Conservation (phyloP, 192 early-diverging fungal species). For the Lunasporangiospora selenospora region DNA sequence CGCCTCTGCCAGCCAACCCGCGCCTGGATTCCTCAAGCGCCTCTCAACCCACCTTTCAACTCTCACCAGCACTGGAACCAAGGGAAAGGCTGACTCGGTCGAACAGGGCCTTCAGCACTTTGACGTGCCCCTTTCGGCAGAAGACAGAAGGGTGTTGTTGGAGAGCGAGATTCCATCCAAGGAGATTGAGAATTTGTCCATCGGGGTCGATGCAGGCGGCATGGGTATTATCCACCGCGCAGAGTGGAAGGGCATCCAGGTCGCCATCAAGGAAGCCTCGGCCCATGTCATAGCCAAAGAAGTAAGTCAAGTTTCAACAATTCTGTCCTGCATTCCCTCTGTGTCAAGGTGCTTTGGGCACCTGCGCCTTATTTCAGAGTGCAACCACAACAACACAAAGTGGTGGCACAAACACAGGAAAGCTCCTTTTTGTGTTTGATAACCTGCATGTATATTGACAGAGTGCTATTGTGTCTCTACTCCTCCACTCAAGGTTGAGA, state of each 20-base stretch:
- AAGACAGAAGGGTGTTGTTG: constrained; percentile 14
- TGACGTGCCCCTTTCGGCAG: constrained; percentile 9
- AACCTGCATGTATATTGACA: too few species aligned
- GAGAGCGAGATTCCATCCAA: constrained; percentile 22
- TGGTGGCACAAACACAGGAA: too few species aligned
- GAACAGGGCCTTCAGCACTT: constrained; percentile 22
- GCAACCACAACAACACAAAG: too few species aligned
- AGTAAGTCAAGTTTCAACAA: constrained; percentile 7
- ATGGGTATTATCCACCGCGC: constrained; percentile 41
- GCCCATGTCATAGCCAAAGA: constrained; percentile 33
- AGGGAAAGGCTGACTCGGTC: constrained; percentile 5
- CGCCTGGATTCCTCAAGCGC: constrained; percentile 3
- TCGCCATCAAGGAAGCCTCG: constrained; percentile 40
- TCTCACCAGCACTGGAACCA: background rate
- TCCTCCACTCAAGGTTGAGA: constrained; percentile 20
- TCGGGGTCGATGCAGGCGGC: constrained; percentile 39
- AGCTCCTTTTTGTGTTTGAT: too few species aligned
- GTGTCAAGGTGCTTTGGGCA: background rate
- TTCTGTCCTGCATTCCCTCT: background rate
- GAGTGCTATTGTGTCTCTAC: background rate
- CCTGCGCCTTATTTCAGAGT: too few species aligned
- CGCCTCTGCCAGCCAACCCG: background rate
- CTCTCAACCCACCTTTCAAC: constrained; percentile 5
- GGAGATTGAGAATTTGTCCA: constrained; percentile 38
- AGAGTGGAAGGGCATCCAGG: constrained; percentile 38